Conservation (phyloP, 2,329 filamentous ascomycete species). For the Fusarium odoratissimum region DNA sequence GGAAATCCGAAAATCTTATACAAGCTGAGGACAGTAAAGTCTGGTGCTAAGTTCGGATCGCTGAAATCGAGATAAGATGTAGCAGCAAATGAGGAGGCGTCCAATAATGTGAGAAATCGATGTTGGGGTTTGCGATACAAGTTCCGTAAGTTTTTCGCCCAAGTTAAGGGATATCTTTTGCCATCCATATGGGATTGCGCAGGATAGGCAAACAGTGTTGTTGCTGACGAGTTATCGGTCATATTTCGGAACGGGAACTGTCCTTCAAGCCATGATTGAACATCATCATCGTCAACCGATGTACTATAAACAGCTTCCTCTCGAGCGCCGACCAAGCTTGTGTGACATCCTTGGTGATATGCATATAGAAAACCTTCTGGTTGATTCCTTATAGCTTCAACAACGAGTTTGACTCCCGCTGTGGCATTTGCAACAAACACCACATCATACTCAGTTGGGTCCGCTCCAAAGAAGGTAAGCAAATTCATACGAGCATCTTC, state of each 20-base stretch:
- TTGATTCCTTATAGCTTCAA: slow-evolving; percentile 77
- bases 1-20: slow-evolving; percentile 99
- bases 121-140: slow-evolving; percentile 23
- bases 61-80: slow-evolving; percentile 81
- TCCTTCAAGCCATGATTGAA: slow-evolving; percentile 72
- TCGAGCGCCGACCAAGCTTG: slow-evolving; percentile 84
- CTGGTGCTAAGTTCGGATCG: slow-evolving; percentile 71
- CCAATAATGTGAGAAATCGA: slow-evolving; percentile 75
- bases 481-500: slow-evolving; percentile 80
- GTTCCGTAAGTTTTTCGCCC: slow-evolving; percentile 65
- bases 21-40: slow-evolving; percentile 89
- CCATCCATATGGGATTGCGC: slow-evolving; percentile 96
- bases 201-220: slow-evolving; percentile 78
- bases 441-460: slow-evolving; percentile 84
- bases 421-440: slow-evolving; percentile 95
- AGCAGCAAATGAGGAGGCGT: slow-evolving; percentile 84
- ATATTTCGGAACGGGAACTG: slow-evolving; percentile 43
- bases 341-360: slow-evolving; percentile 88
- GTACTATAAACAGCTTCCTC: slow-evolving; percentile 73
- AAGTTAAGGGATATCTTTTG: slow-evolving; percentile 75
- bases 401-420: slow-evolving; percentile 87
- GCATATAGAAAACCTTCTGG: slow-evolving; percentile 81
- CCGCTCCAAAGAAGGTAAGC: slow-evolving; percentile 82
- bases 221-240: slow-evolving; percentile 37
- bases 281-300: slow-evolving; percentile 74